Evolutionary conservation across 83 land plant species (phyloP), one percentile per base, ranked within the genome.

Genomic region (Thuja plicata): DNA sequence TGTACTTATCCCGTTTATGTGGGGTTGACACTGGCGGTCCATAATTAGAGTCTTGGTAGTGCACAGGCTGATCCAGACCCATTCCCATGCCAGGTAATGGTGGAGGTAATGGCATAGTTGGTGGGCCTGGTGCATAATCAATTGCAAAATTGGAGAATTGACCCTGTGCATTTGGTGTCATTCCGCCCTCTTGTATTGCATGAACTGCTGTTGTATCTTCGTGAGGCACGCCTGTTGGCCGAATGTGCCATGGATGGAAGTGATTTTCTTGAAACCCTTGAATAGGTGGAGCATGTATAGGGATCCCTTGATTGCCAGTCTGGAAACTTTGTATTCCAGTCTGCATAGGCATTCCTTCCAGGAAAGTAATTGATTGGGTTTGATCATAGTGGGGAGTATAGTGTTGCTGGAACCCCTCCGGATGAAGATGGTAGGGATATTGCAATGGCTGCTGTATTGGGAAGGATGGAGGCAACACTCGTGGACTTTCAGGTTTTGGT

Each of bases 341-440:
- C 46, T 80, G 84, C 24, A 80, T 45, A 40, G 84, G 84, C 48
- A 80, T 17, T 3, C 48, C 40, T 27, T 80, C 84, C 84, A 80
- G 11, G 50, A 80, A 41, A 80, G 50, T 41, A 37, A 80, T 45
- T 45, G 40, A 43, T 40, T 45, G 27, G 8, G 30, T 80, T 13
- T 27, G 84, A 27, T 80, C 48, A 30, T 83, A 45, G 50, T 83
- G 89, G 60, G 38, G 89, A 73, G 55, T 89, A 35, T 35, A 81
- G 82, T 90, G 90, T 8, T 81, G 85, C 84, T 88, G 95, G 16
- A 81, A 21, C 43, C 93, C 96, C 46, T 88, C 84, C 83, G 90
- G 88, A 48, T 90, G 80, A 45, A 85, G 71, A 21, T 52, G 92
- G 13, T 62, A 82, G 45, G 86, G 93, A 40, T 91, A 89, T 76